Conservation (phyloP, 768 basidiomycete genomes). For the Amylocystis lapponica region DNA sequence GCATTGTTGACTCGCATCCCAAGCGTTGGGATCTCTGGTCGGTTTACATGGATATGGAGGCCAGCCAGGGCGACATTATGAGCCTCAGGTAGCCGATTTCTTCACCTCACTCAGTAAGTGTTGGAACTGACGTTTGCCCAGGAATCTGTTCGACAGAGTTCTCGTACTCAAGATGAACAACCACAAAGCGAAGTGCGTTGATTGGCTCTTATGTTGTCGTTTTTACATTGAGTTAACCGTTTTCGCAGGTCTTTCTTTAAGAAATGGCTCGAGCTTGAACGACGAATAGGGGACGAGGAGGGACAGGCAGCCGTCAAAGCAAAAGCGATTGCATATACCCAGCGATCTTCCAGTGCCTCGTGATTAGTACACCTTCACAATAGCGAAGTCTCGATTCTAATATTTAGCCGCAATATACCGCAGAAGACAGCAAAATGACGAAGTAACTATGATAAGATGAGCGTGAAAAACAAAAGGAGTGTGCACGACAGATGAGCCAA, state of each 20-base stretch:
- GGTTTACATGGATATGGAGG: conserved; percentile 96
- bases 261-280: conserved; percentile 91
- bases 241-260: conserved; percentile 83
- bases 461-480: conserved; percentile 39
- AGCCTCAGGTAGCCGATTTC: conserved; percentile 53
- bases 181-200: conserved; percentile 92
- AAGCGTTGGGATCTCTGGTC: conserved; percentile 96
- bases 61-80: conserved; percentile 71
- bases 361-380: conserved; percentile 19
- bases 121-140: conserved; percentile 23
- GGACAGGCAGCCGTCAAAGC: conserved; percentile 78
- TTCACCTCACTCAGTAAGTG: background rate
- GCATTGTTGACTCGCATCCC: conserved; percentile 91
- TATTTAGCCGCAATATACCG: conserved; percentile 25
- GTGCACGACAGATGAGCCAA: conserved; percentile 36
- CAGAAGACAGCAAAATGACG: conserved; percentile 28
- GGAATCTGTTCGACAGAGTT: conserved; percentile 84
- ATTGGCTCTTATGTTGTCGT: background rate
- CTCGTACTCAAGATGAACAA: conserved; percentile 84
- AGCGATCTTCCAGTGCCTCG: conserved; percentile 42
- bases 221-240: background rate
- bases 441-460: conserved; percentile 33
- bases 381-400: conserved; percentile 11
- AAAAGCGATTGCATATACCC: conserved; percentile 91
- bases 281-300: conserved; percentile 79